phyloP scores from a whole-genome alignment of 2,329 filamentous ascomycete genomes.

The Tolypocladium tropicale region DNA sequence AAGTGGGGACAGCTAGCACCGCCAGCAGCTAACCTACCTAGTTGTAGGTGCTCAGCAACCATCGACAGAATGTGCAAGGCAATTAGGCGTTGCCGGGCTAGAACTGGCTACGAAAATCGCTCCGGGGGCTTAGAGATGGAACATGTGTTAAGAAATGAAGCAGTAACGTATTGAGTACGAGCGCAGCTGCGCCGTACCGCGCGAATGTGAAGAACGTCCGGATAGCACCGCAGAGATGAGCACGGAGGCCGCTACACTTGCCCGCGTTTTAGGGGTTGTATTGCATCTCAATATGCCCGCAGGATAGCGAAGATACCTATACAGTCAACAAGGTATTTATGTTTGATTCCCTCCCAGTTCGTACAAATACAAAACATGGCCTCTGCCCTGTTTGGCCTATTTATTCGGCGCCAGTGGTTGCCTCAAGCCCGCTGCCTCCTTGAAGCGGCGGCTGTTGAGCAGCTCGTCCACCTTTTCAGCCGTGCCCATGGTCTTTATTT shows the following conservation, averaged over 20 bases:
- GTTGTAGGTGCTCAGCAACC: too few relatives aligned
- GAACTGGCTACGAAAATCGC: too few relatives aligned
- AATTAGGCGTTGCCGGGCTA: too few relatives aligned
- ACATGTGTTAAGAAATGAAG: background rate
- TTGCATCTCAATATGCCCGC: background rate
- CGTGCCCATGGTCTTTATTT: constrained; percentile 37
- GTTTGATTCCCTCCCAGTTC: background rate
- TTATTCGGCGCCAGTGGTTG: constrained; percentile 5
- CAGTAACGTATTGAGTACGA: background rate
- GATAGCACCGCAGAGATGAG: too few relatives aligned
- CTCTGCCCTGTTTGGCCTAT: background rate
- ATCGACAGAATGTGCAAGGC: too few relatives aligned
- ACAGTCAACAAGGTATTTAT: background rate
- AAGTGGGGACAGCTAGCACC: background rate
- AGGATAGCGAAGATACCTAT: background rate
- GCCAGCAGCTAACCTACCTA: too few relatives aligned
- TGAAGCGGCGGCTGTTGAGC: constrained; percentile 41
- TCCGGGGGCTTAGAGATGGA: background rate
- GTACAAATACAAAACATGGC: background rate
- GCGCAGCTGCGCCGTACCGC: background rate
- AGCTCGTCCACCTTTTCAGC: constrained; percentile 48
- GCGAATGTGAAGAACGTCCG: too few relatives aligned
- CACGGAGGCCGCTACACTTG: too few relatives aligned
- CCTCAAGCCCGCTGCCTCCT: constrained; percentile 20
- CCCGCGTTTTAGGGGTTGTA: too few relatives aligned